Conservation (phyloP, 331 rosid species). For the Pyracantha coccinea region DNA sequence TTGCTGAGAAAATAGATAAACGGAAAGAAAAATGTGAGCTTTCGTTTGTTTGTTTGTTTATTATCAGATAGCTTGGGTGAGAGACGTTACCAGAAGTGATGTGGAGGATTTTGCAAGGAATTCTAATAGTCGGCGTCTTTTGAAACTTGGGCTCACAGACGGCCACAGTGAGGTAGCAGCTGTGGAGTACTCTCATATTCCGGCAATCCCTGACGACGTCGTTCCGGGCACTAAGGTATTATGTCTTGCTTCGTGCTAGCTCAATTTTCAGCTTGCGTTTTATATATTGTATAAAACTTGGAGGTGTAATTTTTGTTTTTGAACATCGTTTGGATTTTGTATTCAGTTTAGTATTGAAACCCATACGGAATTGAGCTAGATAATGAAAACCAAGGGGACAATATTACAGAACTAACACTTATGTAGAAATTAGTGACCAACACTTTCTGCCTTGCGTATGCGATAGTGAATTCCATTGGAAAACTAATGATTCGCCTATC, state of each 20-base stretch:
- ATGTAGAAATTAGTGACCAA: neutral
- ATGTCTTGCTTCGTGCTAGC: neutral
- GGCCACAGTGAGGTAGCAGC: too few relatives aligned
- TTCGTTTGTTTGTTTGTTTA: neutral
- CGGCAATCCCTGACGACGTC: too few relatives aligned
- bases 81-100: slow-evolving; percentile 50
- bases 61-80: slow-evolving; percentile 56
- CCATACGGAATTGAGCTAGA: neutral
- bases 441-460: neutral
- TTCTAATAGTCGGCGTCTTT: slow-evolving; percentile 41
- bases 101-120: slow-evolving; percentile 37
- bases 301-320: neutral
- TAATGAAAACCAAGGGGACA: neutral
- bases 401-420: neutral
- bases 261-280: neutral
- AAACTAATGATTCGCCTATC: neutral
- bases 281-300: neutral
- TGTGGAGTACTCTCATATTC: too few relatives aligned
- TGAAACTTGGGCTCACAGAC: too few relatives aligned
- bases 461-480: neutral
- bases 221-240: neutral
- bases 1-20: neutral
- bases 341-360: neutral
- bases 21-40: neutral
- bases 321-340: neutral